Evolutionary conservation across 1,139 yeast species (phyloP), one percentile per base, ranked within the genome.

Genomic region (Pichia sp.): DNA sequence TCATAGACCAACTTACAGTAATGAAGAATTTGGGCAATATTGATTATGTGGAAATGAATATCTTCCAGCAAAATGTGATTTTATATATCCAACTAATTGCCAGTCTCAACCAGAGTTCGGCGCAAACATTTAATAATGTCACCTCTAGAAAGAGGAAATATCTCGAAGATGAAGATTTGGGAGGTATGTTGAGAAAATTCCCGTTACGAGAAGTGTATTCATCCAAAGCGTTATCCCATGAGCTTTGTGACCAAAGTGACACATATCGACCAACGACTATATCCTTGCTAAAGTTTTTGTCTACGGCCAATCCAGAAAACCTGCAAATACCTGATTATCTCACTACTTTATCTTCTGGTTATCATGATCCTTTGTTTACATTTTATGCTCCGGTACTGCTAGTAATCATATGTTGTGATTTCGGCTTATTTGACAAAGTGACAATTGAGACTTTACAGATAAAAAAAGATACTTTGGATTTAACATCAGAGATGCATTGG

Each of bases 401-500:
- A 4, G 40, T 30, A 19, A 10, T 49, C 2, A 9, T 18, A 5
- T 42, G 13, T 8, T 4, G 23, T 13, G 25, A 44, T 31, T 19
- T 28, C 10, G 16, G 18, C 6, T 12, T 12, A 4, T 34, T 49
- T 4, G 34, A 50, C 23, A 25, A 31, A 25, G 19, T 19, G 5
- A 8, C 46, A 1, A 2, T 10, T 2, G 22, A 41, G 26, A 18
- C 46, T 19, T 4, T 51, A 8, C 26, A 41, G 12, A 28, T 25
- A 2, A 21, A 39, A 10, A 12, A 22, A 5, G 12, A 31, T 13
- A 16, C 13, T 10, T n/a, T 52, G 1, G 10, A 1, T 4, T 9
- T 48, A 1, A 37, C 48, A 1, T n/a, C 22, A 5, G 50, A 43
- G 43, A 30, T 46, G 46, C 21, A n/a, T 23, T 52, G 54, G 54